These are phyloP conservation scores for Phenoliferia sp. DNA, from an alignment of 1,284 basidiomycete genomes.

Conservation along the genomic window DNA sequence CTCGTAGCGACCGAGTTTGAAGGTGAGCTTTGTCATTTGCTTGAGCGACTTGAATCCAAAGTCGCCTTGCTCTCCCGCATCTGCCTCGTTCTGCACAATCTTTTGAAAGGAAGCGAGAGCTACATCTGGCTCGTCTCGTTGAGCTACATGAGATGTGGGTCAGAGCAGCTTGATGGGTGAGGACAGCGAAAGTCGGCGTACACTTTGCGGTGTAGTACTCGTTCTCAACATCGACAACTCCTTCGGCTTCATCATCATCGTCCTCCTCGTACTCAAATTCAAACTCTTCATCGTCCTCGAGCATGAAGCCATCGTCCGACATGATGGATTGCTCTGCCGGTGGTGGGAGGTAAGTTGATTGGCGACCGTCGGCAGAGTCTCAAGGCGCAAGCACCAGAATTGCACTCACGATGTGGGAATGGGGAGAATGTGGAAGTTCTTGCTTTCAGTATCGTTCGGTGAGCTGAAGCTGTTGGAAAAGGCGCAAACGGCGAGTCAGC, in stretches of 20 bases:
- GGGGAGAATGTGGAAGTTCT: too few relatives aligned
- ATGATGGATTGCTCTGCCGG: slow-evolving; percentile 10
- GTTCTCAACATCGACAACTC: slow-evolving; percentile 92
- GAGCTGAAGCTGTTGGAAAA: too few relatives aligned
- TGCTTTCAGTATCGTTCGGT: too few relatives aligned
- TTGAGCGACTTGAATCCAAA: slow-evolving; percentile 99
- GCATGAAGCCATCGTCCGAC: slow-evolving; percentile 29
- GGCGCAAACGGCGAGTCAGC: too few relatives aligned
- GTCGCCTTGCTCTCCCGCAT: slow-evolving; percentile 21
- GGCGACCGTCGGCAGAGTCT: too few relatives aligned
- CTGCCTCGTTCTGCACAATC: slow-evolving; percentile 26
- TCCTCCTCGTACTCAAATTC: slow-evolving; percentile 94
- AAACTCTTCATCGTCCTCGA: slow-evolving; percentile 60
- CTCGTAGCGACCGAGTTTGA: slow-evolving; percentile 67
- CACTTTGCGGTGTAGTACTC: slow-evolving; percentile 97
- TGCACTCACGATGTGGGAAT: too few relatives aligned
- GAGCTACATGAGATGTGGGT: slow-evolving; percentile 42
- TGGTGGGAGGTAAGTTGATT: too few relatives aligned
- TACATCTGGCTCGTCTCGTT: slow-evolving; percentile 17
- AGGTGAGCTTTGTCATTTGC: slow-evolving; percentile 93
- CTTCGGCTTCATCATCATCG: slow-evolving; percentile 87
- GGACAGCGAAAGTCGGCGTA: slow-evolving; percentile 40
- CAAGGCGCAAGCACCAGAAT: too few relatives aligned
- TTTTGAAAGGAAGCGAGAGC: slow-evolving; percentile 30
- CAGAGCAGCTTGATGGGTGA: not conserved